Conservation (phyloP, 1,139 yeast genomes). For the Blastobotrys aristatus region DNA sequence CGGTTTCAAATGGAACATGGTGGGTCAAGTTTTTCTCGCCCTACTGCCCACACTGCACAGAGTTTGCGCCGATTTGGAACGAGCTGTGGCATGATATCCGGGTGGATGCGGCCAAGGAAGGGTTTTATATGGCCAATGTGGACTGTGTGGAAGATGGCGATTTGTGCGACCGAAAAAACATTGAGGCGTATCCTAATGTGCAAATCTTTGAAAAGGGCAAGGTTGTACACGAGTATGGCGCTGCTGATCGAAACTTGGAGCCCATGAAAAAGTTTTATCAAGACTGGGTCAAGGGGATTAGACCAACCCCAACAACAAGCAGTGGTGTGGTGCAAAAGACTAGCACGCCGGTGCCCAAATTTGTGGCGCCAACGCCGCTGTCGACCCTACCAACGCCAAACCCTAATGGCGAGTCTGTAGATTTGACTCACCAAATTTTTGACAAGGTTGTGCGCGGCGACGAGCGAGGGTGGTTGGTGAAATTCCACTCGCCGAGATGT, state of each 20-base stretch:
- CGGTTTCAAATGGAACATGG: constrained; percentile 29
- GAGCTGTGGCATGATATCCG: constrained; percentile 26
- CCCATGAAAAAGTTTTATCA: constrained; percentile 15
- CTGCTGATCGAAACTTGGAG: constrained; percentile 16
- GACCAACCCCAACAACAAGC: constrained; percentile 3
- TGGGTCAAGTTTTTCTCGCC: constrained; percentile 42
- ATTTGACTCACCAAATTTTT: constrained; percentile 23
- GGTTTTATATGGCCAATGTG: constrained; percentile 36
- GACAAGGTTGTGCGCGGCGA: constrained; percentile 23
- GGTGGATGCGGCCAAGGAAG: constrained; percentile 19
- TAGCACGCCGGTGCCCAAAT: constrained; percentile 8
- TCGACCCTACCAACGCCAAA: constrained; percentile 20
- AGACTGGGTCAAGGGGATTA: constrained; percentile 9
- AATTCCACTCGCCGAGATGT: constrained; percentile 39
- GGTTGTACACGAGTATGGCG: constrained; percentile 25
- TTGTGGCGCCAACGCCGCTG: constrained; percentile 16
- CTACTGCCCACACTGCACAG: constrained; percentile 38
- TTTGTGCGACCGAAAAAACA: constrained; percentile 32
- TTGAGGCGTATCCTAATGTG: constrained; percentile 35
- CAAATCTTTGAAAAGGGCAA: constrained; percentile 34
- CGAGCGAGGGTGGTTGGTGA: constrained; percentile 38
- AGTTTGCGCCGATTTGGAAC: constrained; percentile 39
- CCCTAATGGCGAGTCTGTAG: constrained; percentile 21
- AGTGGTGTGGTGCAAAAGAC: not conserved
- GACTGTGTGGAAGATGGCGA: constrained; percentile 40